A percentile compares a stretch with the other conserved stretches of the same genome.
Evolutionary conservation across 2,329 filamentous ascomycete species (phyloP).

Genomic region (Aureobasidium namibiae): DNA sequence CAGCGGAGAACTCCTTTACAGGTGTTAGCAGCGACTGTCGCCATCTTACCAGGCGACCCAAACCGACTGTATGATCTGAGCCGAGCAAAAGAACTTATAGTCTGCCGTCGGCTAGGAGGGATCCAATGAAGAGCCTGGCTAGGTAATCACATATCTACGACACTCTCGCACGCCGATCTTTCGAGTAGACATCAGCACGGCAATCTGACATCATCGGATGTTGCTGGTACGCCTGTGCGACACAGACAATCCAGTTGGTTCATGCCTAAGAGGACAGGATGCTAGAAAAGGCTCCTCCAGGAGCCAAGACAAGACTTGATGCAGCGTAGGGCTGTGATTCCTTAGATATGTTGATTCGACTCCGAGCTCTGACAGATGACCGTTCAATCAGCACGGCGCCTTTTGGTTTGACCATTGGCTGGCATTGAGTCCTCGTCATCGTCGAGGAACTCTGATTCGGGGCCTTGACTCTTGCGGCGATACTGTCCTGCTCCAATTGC

Average conservation of each 20-base stretch:
- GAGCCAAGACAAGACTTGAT: background rate
- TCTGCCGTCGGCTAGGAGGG: background rate
- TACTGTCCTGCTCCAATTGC: constrained; percentile 69
- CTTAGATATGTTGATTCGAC: background rate
- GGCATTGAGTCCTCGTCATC: constrained; percentile 32
- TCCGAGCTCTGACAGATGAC: background rate
- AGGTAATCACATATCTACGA: background rate
- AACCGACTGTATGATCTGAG: background rate
- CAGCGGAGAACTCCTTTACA: background rate
- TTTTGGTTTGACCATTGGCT: constrained; percentile 14
- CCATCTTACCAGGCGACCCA: background rate
- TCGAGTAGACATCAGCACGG: background rate
- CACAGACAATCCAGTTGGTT: too few relatives aligned
- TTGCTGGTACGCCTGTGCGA: background rate
- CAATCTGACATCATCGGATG: background rate
- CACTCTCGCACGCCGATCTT: background rate
- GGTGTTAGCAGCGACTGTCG: background rate
- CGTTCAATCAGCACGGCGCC: constrained; percentile 13
- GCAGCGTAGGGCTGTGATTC: too few relatives aligned
- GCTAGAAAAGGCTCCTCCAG: background rate
- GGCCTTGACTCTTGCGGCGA: constrained; percentile 73
- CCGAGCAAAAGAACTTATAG: background rate
- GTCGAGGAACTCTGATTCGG: constrained; percentile 59
- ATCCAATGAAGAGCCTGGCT: background rate
- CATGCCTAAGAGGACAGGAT: background rate